Percentiles rank a stretch among this genome's conserved stretches.
phyloP scores from a whole-genome alignment of 768 basidiomycete species.

The Pseudohyphozyma bogoriensis region DNA sequence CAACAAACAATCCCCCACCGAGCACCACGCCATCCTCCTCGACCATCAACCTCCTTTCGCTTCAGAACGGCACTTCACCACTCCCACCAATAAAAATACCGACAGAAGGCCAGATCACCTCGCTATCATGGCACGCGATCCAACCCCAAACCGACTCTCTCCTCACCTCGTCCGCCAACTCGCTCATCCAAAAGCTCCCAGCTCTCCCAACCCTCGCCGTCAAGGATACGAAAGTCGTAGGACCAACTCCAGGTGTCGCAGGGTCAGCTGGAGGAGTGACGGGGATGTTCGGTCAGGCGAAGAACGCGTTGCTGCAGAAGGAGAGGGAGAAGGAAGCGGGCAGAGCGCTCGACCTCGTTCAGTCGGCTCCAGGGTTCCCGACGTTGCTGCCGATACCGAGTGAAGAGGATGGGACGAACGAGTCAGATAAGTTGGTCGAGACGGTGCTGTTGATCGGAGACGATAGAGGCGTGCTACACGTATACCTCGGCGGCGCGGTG shows the following conservation, averaged over 20 bases:
- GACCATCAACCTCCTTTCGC: slow-evolving; percentile 13
- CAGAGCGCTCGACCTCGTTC: slow-evolving; percentile 8
- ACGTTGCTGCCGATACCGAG: neutral
- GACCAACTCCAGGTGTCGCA: neutral
- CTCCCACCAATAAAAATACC: neutral
- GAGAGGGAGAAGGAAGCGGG: slow-evolving; percentile 27
- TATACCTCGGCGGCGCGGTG: slow-evolving; percentile 26
- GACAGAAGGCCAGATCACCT: neutral
- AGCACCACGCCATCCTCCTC: neutral
- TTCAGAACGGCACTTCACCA: slow-evolving; percentile 12
- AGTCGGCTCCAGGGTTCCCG: slow-evolving; percentile 6
- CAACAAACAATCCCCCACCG: no score
- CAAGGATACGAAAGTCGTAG: neutral
- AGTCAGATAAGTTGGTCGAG: neutral
- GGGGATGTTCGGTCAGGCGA: slow-evolving; percentile 21
- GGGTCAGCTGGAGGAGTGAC: neutral
- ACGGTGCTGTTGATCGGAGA: slow-evolving; percentile 13
- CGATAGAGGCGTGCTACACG: slow-evolving; percentile 11
- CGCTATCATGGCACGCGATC: slow-evolving; percentile 18
- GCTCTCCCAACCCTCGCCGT: slow-evolving; percentile 8
- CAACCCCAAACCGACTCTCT: neutral
- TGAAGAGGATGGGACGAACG: neutral
- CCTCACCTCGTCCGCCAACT: slow-evolving; percentile 6
- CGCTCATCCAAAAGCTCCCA: slow-evolving; percentile 8
- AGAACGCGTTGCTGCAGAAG: slow-evolving; percentile 26